Evolutionary conservation across 345 rosid species (phyloP).

Genomic region (Gossypium stocksii): DNA sequence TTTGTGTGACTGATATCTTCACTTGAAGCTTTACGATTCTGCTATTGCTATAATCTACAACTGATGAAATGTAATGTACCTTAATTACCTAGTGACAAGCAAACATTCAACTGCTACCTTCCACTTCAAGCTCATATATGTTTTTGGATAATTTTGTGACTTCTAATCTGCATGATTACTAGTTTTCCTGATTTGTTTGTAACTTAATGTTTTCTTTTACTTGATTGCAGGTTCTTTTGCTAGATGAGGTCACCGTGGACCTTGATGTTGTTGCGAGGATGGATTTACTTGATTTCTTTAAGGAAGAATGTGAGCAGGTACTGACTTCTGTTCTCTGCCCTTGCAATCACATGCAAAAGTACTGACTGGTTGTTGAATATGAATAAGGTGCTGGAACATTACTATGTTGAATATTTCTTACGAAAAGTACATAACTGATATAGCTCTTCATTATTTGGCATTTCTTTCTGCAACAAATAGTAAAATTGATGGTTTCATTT

Average conservation of each 20-base stretch:
- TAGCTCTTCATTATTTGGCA: neutral
- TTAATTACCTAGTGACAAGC: neutral
- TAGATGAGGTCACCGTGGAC: slow-evolving; percentile 95
- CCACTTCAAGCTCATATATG: neutral
- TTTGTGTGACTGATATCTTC: neutral
- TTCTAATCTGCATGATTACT: neutral
- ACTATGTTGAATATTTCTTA: neutral
- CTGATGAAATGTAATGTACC: neutral
- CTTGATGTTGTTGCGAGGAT: slow-evolving; percentile 90
- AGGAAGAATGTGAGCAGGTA: slow-evolving; percentile 91
- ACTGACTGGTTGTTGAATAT: neutral
- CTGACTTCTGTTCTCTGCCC: slow-evolving; percentile 1
- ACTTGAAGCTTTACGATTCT: neutral
- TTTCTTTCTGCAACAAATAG: neutral
- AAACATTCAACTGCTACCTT: neutral
- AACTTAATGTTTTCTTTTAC: neutral
- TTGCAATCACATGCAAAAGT: neutral
- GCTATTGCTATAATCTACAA: neutral
- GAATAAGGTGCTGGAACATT: slow-evolving; percentile 1
- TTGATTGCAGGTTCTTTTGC: slow-evolving; percentile 62
- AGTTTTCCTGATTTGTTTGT: neutral
- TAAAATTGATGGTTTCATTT: neutral
- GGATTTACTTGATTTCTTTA: slow-evolving; percentile 87
- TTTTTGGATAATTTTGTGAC: neutral
- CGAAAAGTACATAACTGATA: neutral